Conservation (phyloP, 805 yeast genomes). For the Limtongia smithiae region DNA sequence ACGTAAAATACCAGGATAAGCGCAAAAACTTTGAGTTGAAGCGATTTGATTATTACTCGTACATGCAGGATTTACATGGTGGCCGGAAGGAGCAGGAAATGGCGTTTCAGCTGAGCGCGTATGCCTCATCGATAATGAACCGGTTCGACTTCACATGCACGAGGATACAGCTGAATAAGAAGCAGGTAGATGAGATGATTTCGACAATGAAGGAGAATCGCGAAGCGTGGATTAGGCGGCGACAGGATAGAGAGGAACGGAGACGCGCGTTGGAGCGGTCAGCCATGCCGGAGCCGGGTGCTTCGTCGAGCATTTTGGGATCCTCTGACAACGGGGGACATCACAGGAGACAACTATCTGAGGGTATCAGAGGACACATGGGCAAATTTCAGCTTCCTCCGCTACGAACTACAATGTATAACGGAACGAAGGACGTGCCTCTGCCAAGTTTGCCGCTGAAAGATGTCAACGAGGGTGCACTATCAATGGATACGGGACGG, state of each 20-base stretch:
- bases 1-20: conserved; percentile 42
- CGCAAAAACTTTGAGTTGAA: conserved; percentile 41
- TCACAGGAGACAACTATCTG: neutral
- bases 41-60: conserved; percentile 44
- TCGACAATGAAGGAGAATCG: conserved; percentile 18
- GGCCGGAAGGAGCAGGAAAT: conserved; percentile 44
- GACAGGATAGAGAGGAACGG: conserved; percentile 40
- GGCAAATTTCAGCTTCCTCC: conserved; percentile 1
- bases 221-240: conserved; percentile 34
- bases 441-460: too few relatives aligned
- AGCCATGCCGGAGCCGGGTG: conserved; percentile 26
- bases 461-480: too few relatives aligned
- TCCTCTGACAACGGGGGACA: neutral
- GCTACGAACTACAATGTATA: neutral
- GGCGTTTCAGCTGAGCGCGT: conserved; percentile 39
- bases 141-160: conserved; percentile 33
- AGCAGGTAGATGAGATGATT: conserved; percentile 36
- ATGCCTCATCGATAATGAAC: conserved; percentile 38
- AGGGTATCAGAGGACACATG: neutral
- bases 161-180: conserved; percentile 32
- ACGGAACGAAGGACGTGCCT: too few relatives aligned
- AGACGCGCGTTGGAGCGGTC: conserved; percentile 40
- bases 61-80: conserved; percentile 42
- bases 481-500: conserved; percentile 3
- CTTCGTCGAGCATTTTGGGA: neutral